phyloP scores from a whole-genome alignment of 2,329 filamentous ascomycete genomes.

The Scedosporium boydii region DNA sequence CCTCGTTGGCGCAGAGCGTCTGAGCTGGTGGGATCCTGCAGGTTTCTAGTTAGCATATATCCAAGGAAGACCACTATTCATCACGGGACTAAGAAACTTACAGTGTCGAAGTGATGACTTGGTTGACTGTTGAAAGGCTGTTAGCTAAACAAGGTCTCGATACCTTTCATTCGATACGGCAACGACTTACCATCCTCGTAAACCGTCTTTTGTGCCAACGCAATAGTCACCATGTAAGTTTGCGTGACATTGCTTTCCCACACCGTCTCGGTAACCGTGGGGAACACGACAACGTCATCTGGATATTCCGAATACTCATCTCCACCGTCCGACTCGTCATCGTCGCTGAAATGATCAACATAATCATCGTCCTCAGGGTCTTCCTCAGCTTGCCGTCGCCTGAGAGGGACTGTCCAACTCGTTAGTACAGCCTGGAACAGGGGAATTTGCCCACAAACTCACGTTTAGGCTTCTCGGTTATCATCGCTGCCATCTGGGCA shows the following conservation, averaged over 20 bases:
- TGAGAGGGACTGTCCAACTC: not conserved
- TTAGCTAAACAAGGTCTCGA: not conserved
- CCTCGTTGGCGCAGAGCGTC: slow-evolving; percentile 2
- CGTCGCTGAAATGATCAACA: not conserved
- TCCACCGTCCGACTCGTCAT: not conserved
- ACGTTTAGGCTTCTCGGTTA: not conserved
- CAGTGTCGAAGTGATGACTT: slow-evolving; percentile 2
- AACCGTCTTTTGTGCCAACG: not conserved
- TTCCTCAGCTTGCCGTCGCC: not conserved
- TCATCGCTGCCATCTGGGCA: not conserved
- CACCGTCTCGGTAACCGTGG: slow-evolving; percentile 2
- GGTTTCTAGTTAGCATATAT: not conserved
- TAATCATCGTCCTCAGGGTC: not conserved
- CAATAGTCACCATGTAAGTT: not conserved
- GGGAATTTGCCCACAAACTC: not conserved
- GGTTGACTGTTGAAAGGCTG: not conserved
- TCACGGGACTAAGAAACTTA: not conserved
- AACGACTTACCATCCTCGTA: slow-evolving; percentile 3
- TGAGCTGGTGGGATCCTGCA: slow-evolving; percentile 2
- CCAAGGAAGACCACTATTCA: not conserved
- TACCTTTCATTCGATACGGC: not conserved
- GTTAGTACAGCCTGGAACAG: not conserved
- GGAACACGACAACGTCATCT: slow-evolving; percentile 3
- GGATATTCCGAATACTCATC: not conserved
- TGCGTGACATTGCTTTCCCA: not conserved